These are phyloP conservation scores for Trichocladium uniseriatum DNA, from an alignment of 495 filamentous ascomycete genomes.

Conservation along the genomic window DNA sequence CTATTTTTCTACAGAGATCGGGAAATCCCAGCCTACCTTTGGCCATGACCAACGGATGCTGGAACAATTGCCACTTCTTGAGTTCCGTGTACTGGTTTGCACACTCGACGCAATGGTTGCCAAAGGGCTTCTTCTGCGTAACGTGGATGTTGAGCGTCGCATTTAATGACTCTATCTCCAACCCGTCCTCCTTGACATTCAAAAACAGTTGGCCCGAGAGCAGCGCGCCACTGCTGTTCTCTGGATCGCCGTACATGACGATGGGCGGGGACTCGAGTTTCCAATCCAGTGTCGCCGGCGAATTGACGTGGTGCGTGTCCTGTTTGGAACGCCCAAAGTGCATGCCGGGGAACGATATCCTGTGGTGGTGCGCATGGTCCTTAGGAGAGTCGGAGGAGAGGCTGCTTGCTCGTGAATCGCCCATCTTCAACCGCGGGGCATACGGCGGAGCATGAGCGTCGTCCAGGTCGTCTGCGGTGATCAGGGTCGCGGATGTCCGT, in stretches of 20 bases:
- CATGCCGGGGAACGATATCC: conserved; percentile 39
- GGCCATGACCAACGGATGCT: conserved; percentile 52
- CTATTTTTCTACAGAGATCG: too few relatives aligned
- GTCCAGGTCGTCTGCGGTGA: conserved; percentile 25
- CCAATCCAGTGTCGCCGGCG: conserved; percentile 55
- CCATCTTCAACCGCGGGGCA: conserved; percentile 18
- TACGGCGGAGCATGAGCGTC: conserved; percentile 16
- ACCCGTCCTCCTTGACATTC: conserved; percentile 50
- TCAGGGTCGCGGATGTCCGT: conserved; percentile 28
- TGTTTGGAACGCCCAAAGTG: conserved; percentile 40
- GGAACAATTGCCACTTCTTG: conserved; percentile 69
- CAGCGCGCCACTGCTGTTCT: conserved; percentile 73
- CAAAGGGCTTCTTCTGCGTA: conserved; percentile 70
- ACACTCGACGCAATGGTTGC: conserved; percentile 68
- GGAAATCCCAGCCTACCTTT: conserved; percentile 37
- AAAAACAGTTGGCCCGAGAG: conserved; percentile 77
- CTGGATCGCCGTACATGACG: conserved; percentile 67
- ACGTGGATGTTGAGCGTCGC: conserved; percentile 59
- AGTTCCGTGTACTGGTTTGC: conserved; percentile 57
- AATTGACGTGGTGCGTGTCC: conserved; percentile 26
- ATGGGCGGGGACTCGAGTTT: conserved; percentile 84
- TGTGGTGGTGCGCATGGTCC: conserved; percentile 31
- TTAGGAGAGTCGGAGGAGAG: conserved; percentile 24
- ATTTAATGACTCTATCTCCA: conserved; percentile 60
- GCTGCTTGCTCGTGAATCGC: conserved; percentile 24